Evolutionary conservation across 2,329 filamentous ascomycete genomes (phyloP), one percentile per base, ranked within the genome.

Genomic region (Chrysoporthe cubensis): DNA sequence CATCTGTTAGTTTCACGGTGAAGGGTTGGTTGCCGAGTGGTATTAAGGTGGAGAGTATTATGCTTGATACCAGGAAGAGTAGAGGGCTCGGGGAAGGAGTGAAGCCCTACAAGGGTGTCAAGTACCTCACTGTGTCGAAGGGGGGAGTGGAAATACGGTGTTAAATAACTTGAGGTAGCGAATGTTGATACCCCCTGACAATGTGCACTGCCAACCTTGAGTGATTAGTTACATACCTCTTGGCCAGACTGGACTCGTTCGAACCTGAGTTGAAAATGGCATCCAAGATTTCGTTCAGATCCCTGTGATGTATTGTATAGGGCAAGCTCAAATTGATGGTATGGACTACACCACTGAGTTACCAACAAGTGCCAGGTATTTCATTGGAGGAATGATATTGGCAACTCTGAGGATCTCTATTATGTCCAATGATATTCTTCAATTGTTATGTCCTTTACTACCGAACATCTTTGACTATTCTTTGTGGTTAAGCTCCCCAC

Each of bases 51-150:
- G 89, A 91, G 72, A 89, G 87, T 78, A 86, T 94, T 75, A 75
- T 88, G 75, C 78, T 93, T 73, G 84, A 94, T 76, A 83, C 88
- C n/a, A 90, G 92, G 77, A 94, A 90, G 80, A 97, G 93, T 78
- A 87, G 90, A 67, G 96, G 96, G 0, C 75, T 99, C 58, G 93
- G 93, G 0, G 93, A 97, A 72, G 89, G 91, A 2, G 89, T 98
- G 50, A 96, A 94, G 80, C 96, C 96, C 34, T 98, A 97, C 80
- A 99, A 98, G 81, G 96, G 96, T 1, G 96, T 99, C 72, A 99
- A 99, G 80, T 99, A 99, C 79, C 78, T 99, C 73, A 97, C 94
- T 18, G 83, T 90, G 61, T 90, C 88, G 74, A 88, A 87, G 71
- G 85, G 85, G 16, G 88, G 88, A 32, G 82, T 90, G 54, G 88